These are phyloP conservation scores for Jacaranda mimosifolia DNA, from an alignment of 257 asterid species.

Conservation along the genomic window DNA sequence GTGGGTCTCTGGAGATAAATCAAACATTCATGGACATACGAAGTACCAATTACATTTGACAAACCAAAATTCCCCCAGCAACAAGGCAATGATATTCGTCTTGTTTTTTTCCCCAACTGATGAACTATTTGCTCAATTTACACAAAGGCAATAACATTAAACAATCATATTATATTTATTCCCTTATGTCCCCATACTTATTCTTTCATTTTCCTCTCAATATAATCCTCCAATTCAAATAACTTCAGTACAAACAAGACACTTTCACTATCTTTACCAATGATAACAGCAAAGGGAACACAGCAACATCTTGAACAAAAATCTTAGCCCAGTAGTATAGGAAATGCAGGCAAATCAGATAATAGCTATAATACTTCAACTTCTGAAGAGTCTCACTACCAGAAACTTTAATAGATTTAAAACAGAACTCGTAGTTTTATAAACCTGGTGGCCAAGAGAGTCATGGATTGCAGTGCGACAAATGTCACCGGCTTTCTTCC, in stretches of 20 bases:
- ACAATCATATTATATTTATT: background rate
- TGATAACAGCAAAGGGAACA: background rate
- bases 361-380: background rate
- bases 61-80: conserved; percentile 14
- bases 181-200: background rate
- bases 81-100: too few relatives aligned
- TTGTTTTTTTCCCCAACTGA: background rate
- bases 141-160: background rate
- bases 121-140: conserved; percentile 1
- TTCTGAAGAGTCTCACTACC: background rate
- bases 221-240: background rate
- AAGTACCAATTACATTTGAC: background rate
- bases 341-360: conserved; percentile 13
- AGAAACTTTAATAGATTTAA: background rate
- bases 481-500: conserved; percentile 87
- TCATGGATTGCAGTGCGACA: conserved; percentile 90
- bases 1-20: background rate
- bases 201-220: background rate
- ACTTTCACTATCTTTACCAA: conserved; percentile 1
- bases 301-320: conserved; percentile 3
- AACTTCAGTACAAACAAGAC: conserved; percentile 15
- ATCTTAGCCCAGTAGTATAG: background rate
- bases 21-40: background rate
- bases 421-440: background rate
- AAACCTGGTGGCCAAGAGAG: conserved; percentile 76